Percentiles rank a stretch among this genome's conserved stretches.
Evolutionary conservation across 345 rosid species (phyloP).

Genomic region (Ceriops zippeliana): DNA sequence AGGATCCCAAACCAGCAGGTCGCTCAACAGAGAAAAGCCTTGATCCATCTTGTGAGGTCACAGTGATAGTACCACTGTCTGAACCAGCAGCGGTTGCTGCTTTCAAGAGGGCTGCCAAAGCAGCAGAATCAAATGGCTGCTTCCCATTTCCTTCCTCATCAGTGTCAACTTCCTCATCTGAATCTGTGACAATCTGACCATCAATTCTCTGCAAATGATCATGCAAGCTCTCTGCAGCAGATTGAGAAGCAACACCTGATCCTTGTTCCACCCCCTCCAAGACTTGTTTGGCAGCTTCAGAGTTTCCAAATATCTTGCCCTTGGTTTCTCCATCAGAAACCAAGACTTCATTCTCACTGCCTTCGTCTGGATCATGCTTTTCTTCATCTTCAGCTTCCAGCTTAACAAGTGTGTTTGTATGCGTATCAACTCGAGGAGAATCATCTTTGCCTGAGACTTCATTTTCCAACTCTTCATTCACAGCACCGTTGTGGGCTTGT

Average conservation of each 20-base stretch:
- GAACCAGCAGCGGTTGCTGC: conserved; percentile 75
- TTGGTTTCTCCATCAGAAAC: conserved; percentile 61
- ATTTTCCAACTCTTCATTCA: conserved; percentile 10
- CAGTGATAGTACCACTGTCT: conserved; percentile 54
- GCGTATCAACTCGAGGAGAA: conserved; percentile 6
- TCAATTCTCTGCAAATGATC: conserved; percentile 59
- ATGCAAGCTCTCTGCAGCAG: conserved; percentile 52
- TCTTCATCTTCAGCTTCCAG: conserved; percentile 42
- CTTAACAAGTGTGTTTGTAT: conserved; percentile 25
- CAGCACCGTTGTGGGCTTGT: conserved; percentile 4
- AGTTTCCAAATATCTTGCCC: conserved; percentile 59
- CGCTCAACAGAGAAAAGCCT: conserved; percentile 87
- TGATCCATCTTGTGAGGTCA: conserved; percentile 82
- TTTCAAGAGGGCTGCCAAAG: conserved; percentile 88
- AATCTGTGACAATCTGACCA: conserved; percentile 80
- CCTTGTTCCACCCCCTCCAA: conserved; percentile 71
- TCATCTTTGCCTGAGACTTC: conserved; percentile 15
- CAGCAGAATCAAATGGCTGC: conserved; percentile 85
- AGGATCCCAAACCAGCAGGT: conserved; percentile 90
- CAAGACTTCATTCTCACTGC: conserved; percentile 42
- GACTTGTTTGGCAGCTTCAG: conserved; percentile 79
- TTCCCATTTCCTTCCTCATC: conserved; percentile 82
- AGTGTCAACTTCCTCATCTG: conserved; percentile 88
- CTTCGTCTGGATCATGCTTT: conserved; percentile 26
- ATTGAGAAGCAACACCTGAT: conserved; percentile 48